Percentiles rank a stretch among this genome's conserved stretches.
Conservation (phyloP, 1,284 basidiomycete genomes). For the Apiotrichum gamsii region DNA sequence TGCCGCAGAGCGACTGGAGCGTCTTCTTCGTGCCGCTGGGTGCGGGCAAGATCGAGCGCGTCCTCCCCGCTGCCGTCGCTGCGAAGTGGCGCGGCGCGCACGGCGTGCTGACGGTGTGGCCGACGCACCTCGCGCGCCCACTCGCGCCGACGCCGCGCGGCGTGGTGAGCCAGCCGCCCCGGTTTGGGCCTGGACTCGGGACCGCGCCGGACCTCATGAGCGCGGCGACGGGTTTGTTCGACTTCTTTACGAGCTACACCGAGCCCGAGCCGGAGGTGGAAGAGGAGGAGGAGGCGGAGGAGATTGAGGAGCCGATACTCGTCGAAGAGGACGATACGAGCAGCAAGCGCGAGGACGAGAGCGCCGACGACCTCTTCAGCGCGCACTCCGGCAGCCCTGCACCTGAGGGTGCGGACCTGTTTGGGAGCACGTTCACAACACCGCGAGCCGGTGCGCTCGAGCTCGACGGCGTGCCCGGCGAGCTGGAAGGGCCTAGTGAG, state of each 20-base stretch:
- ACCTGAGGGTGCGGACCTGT: slow-evolving; percentile 5
- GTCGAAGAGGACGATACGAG: slow-evolving; percentile 14
- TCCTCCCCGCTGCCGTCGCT: slow-evolving; percentile 7
- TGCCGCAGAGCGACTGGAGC: slow-evolving; percentile 22
- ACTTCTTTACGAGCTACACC: slow-evolving; percentile 28
- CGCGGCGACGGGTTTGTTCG: slow-evolving; percentile 27
- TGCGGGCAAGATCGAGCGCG: slow-evolving; percentile 6
- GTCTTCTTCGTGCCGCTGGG: slow-evolving; percentile 31
- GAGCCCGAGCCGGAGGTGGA: slow-evolving; percentile 17
- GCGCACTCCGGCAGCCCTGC: slow-evolving; percentile 17
- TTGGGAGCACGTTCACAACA: slow-evolving; percentile 5
- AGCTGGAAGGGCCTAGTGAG: too few species aligned
- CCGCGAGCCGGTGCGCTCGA: slow-evolving; percentile 6
- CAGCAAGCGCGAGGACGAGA: slow-evolving; percentile 10
- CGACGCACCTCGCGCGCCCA: slow-evolving; percentile 24
- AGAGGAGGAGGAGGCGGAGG: slow-evolving; percentile 10
- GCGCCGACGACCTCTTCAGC: slow-evolving; percentile 38
- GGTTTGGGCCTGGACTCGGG: slow-evolving; percentile 6
- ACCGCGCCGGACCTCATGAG: slow-evolving; percentile 23
- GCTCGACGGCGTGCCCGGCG: background rate
- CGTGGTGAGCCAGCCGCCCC: background rate
- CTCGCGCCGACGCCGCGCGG: slow-evolving; percentile 3
- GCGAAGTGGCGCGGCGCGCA: slow-evolving; percentile 14
- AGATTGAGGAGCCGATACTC: slow-evolving; percentile 5
- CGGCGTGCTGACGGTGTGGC: slow-evolving; percentile 40